Evolutionary conservation across 176 grass and related monocot genomes (phyloP), one percentile per base, ranked within the genome.

Genomic region (Carex pumila): DNA sequence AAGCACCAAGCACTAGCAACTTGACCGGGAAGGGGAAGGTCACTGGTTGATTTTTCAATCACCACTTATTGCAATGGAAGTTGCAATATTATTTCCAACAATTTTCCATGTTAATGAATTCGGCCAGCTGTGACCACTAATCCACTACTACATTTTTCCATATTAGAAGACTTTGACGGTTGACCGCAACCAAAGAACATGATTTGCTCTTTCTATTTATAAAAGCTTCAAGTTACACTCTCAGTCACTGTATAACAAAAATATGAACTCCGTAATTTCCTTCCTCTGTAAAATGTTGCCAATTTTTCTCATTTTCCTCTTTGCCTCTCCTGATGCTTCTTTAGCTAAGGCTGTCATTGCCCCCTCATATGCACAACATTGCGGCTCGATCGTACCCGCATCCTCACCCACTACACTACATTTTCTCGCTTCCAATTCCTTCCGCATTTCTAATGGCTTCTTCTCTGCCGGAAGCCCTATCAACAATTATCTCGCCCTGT

Each of bases 391-490:
- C 36, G 70, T 70, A 15, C 66, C 80, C 4, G 89, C 91, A 89
- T 36, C 81, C 25, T 22, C 56, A 7, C 61, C 58, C 3, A 87
- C 45, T 54, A 68, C 84, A 22, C 5, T 21, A 18, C 5, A 49
- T 32, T 10, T 49, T 4, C 29, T 37, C 45, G 36, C 17, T 7
- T 9, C 55, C 60, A 55, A 8, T 61, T 19, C 54, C 64, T 79
- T 91, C 13, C 91, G 85, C 61, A 74, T 98, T 60, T 80, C 87
- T 83, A 72, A 70, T 31, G 95, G 95, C 9, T 91, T 91, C 86
- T 94, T 93, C 85, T 74, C 88, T 22, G 91, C 82, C 39, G 93
- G 86, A 60, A 80, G 81, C 49, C 39, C 6, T 15, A 57, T 79
- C 21, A 19, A 91, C 69, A 87, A 94, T 83, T 85, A 76, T 81